Evolutionary conservation across 331 rosid genomes (phyloP).

Genomic region (Malus hybrid): DNA sequence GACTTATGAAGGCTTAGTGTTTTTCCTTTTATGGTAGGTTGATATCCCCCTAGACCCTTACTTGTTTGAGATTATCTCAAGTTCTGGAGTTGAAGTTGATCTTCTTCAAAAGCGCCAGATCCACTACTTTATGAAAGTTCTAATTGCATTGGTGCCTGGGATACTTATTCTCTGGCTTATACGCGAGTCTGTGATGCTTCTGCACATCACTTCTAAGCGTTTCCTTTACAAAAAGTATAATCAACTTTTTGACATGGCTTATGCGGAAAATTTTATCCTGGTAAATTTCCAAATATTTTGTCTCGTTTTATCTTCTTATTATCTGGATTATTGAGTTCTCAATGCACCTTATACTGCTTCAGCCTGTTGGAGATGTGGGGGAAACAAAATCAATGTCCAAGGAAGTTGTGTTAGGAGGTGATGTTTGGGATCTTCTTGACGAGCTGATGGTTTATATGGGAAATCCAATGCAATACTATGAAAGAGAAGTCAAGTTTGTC

Average conservation of each 20-base stretch:
- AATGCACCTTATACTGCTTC: constrained; percentile 14
- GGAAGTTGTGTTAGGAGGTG: constrained; percentile 95
- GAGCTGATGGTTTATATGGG: constrained; percentile 96
- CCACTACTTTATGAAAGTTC: constrained; percentile 84
- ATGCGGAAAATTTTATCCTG: constrained; percentile 90
- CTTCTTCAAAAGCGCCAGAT: constrained; percentile 79
- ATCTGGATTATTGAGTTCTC: constrained; percentile 11
- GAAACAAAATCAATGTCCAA: constrained; percentile 78
- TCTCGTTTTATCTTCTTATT: background rate
- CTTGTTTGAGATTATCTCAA: constrained; percentile 76
- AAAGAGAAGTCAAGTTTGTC: constrained; percentile 83
- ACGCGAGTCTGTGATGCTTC: constrained; percentile 73
- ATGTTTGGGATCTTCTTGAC: constrained; percentile 97
- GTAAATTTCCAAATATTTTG: constrained; percentile 28
- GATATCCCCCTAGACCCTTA: constrained; percentile 95
- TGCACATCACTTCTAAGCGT: constrained; percentile 60
- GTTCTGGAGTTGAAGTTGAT: constrained; percentile 94
- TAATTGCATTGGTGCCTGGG: constrained; percentile 75
- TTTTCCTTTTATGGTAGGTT: constrained; percentile 45
- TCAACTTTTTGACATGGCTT: constrained; percentile 86
- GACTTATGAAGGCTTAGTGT: constrained; percentile 16
- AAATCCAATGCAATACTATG: constrained; percentile 95
- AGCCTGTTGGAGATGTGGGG: constrained; percentile 88
- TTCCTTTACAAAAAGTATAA: constrained; percentile 81
- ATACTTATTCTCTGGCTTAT: constrained; percentile 77